Evolutionary conservation across 2,329 filamentous ascomycete genomes (phyloP).

Genomic region (Alternaria brassicae): DNA sequence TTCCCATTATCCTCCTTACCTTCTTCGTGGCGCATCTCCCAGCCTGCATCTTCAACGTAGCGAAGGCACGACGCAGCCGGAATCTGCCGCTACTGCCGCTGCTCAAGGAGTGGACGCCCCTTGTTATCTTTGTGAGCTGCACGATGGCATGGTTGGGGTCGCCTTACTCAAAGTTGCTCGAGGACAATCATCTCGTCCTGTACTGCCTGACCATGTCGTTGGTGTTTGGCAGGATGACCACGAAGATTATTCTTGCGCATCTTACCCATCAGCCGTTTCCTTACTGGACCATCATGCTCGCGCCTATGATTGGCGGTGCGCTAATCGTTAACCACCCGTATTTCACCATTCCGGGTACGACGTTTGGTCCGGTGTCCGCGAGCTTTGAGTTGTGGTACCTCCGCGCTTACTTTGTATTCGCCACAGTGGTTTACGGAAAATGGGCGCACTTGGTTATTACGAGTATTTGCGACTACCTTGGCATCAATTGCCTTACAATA

Average conservation of each 20-base stretch:
- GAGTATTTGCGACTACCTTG: constrained; percentile 88
- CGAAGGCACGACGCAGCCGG: constrained; percentile 73
- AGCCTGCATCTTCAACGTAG: constrained; percentile 87
- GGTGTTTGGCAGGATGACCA: constrained; percentile 97
- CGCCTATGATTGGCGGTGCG: constrained; percentile 84
- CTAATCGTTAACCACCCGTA: constrained; percentile 81
- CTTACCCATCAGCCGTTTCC: constrained; percentile 93
- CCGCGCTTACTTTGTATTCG: constrained; percentile 82
- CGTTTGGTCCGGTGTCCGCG: constrained; percentile 68
- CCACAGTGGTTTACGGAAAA: constrained; percentile 83
- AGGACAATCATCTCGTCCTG: constrained; percentile 85
- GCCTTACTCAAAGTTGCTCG: constrained; percentile 80
- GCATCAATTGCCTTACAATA: constrained; percentile 95
- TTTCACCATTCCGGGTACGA: constrained; percentile 55
- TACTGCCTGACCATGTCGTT: constrained; percentile 96
- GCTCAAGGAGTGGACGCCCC: constrained; percentile 93
- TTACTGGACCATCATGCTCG: constrained; percentile 92
- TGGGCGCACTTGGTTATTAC: constrained; percentile 93
- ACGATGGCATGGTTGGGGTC: constrained; percentile 88
- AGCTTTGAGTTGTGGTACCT: constrained; percentile 79
- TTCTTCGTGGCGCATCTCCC: constrained; percentile 74
- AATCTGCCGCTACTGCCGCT: constrained; percentile 79
- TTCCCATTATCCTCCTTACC: constrained; percentile 61
- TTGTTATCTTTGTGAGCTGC: constrained; percentile 78
- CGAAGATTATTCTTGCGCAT: constrained; percentile 97